Evolutionary conservation across 2,329 filamentous ascomycete species (phyloP).

Genomic region (Didymella exigua): DNA sequence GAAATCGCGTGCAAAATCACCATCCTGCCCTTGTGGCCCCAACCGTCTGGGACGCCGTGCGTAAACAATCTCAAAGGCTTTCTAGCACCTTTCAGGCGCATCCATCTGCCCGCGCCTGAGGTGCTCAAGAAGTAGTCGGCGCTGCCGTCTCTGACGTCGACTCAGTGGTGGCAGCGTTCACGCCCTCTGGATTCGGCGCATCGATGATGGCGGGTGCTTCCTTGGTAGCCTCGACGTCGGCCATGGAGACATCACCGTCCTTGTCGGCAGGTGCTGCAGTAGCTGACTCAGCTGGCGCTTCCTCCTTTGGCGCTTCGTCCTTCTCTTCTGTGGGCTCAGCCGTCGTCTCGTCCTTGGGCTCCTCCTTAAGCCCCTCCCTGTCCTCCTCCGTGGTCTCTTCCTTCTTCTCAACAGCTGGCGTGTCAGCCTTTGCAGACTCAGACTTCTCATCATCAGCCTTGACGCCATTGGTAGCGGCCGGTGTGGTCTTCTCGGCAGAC

Average conservation of each 20-base stretch:
- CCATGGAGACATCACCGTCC: constrained; percentile 18
- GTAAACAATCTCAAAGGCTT: neutral
- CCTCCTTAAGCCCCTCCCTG: constrained; percentile 32
- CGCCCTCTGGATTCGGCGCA: constrained; percentile 10
- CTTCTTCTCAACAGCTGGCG: constrained; percentile 47
- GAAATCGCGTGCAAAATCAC: constrained; percentile 1
- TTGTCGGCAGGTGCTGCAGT: constrained; percentile 10
- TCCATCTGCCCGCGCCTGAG: neutral
- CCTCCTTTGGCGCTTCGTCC: constrained; percentile 11
- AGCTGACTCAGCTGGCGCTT: constrained; percentile 6
- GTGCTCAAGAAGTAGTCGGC: constrained; percentile 7
- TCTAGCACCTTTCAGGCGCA: neutral
- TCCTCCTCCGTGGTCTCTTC: constrained; percentile 33
- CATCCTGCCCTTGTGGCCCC: neutral
- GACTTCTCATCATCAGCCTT: constrained; percentile 47
- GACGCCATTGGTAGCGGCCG: constrained; percentile 37
- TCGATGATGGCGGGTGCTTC: constrained; percentile 8
- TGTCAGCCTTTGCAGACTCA: constrained; percentile 36
- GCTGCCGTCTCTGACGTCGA: constrained; percentile 12
- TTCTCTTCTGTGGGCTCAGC: constrained; percentile 23
- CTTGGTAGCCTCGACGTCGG: constrained; percentile 12
- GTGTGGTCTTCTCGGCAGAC: constrained; percentile 16
- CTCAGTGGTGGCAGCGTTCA: constrained; percentile 8
- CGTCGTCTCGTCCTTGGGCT: constrained; percentile 23
- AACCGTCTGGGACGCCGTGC: neutral